Percentiles rank a stretch among this genome's conserved stretches.
Conservation (phyloP, 2,329 filamentous ascomycete species). For the Alternaria hordeiaustralica region DNA sequence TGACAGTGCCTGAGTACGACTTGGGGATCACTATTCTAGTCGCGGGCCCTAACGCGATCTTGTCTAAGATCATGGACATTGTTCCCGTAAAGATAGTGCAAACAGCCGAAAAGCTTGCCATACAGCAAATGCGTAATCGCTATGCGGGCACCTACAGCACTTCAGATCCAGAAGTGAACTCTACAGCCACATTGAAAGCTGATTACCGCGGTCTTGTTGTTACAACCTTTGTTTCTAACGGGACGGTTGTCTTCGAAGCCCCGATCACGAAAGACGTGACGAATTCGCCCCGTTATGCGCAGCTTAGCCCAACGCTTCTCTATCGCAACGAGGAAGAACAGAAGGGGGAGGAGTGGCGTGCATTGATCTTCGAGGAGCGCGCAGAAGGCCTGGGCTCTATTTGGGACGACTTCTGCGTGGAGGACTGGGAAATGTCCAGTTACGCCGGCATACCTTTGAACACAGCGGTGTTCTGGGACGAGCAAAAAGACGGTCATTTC, state of each 20-base stretch:
- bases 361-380: slow-evolving; percentile 25
- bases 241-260: slow-evolving; percentile 29
- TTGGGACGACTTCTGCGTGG: slow-evolving; percentile 48
- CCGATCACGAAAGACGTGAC: neutral
- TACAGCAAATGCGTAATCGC: slow-evolving; percentile 30
- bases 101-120: slow-evolving; percentile 43
- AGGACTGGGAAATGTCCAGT: slow-evolving; percentile 37
- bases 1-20: slow-evolving; percentile 53
- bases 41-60: slow-evolving; percentile 26
- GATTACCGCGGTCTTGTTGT: slow-evolving; percentile 40
- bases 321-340: slow-evolving; percentile 33
- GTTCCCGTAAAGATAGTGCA: slow-evolving; percentile 40
- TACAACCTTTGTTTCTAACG: slow-evolving; percentile 38
- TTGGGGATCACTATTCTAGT: slow-evolving; percentile 53
- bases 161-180: slow-evolving; percentile 29
- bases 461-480: slow-evolving; percentile 47
- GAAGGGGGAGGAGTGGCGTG: slow-evolving; percentile 47
- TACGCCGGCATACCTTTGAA: slow-evolving; percentile 46
- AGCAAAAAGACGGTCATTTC: slow-evolving; percentile 18
- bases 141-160: slow-evolving; percentile 39
- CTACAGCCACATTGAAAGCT: slow-evolving; percentile 31
- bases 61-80: slow-evolving; percentile 34
- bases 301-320: slow-evolving; percentile 37
- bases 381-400: slow-evolving; percentile 13
- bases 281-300: slow-evolving; percentile 21